Percentiles rank a stretch among this genome's conserved stretches.
Conservation (phyloP, 2,329 filamentous ascomycete genomes). For the Hyphodiscus sp. region DNA sequence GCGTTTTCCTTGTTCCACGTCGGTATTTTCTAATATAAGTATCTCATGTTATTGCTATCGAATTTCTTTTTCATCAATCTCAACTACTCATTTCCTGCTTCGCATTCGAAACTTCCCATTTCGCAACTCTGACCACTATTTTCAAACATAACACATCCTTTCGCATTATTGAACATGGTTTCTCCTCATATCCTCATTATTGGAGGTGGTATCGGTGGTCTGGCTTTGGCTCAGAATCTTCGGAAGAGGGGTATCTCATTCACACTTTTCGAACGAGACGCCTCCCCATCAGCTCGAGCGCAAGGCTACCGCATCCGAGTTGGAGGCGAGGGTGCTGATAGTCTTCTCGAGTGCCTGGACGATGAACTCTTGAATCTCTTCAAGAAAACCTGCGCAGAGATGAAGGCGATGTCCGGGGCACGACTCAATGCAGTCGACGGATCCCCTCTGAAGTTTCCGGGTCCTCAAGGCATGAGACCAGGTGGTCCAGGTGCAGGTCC, state of each 20-base stretch:
- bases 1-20: too few relatives aligned
- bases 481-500: slow-evolving; percentile 1
- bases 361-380: slow-evolving; percentile 16
- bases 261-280: slow-evolving; percentile 50
- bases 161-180: too few relatives aligned
- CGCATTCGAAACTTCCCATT: too few relatives aligned
- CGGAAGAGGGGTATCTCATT: slow-evolving; percentile 35
- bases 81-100: too few relatives aligned
- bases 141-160: too few relatives aligned
- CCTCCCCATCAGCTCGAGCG: slow-evolving; percentile 36
- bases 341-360: slow-evolving; percentile 10
- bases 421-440: slow-evolving; percentile 13
- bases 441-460: background rate
- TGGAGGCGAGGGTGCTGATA: slow-evolving; percentile 20
- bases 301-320: slow-evolving; percentile 33
- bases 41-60: too few relatives aligned
- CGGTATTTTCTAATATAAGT: too few relatives aligned
- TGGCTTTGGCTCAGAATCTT: slow-evolving; percentile 29
- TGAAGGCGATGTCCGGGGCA: slow-evolving; percentile 2
- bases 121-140: too few relatives aligned
- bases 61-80: too few relatives aligned
- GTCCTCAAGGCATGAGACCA: background rate
- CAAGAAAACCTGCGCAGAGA: slow-evolving; percentile 17
- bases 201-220: slow-evolving; percentile 31
- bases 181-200: slow-evolving; percentile 22